phyloP scores from a whole-genome alignment of 257 asterid genomes.

The Plectranthus barbatus region DNA sequence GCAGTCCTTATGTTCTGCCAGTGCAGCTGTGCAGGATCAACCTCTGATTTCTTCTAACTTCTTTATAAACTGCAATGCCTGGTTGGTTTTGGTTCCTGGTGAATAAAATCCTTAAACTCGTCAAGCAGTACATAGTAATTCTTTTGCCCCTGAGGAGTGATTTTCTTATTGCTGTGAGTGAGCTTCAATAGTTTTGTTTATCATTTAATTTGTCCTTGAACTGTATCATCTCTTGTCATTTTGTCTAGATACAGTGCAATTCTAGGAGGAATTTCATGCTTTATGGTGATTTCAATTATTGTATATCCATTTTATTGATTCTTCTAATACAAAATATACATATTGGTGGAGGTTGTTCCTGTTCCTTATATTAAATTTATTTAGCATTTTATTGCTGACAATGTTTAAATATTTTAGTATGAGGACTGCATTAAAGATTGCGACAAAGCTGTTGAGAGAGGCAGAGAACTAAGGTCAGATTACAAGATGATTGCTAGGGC shows the following conservation, averaged over 20 bases:
- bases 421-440: conserved; percentile 90
- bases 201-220: neutral
- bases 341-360: neutral
- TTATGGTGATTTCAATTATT: neutral
- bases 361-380: neutral
- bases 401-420: conserved; percentile 26
- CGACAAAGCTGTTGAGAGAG: conserved; percentile 91
- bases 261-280: neutral
- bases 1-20: no score
- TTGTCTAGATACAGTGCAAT: neutral
- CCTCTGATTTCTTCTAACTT: no score
- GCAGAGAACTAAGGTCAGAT: conserved; percentile 81
- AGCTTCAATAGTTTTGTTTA: neutral
- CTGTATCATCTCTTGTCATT: neutral
- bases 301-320: neutral
- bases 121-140: neutral
- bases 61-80: no score
- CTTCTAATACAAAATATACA: neutral
- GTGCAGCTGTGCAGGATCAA: no score
- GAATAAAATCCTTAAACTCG: no score
- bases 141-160: neutral
- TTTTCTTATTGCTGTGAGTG: neutral
- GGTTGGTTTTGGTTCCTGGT: no score
- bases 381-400: neutral
- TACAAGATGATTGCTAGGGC: conserved; percentile 91